Base-by-base conservation (phyloP, 495 filamentous ascomycete genomes). In the Apiosordaria backusii region DNA sequence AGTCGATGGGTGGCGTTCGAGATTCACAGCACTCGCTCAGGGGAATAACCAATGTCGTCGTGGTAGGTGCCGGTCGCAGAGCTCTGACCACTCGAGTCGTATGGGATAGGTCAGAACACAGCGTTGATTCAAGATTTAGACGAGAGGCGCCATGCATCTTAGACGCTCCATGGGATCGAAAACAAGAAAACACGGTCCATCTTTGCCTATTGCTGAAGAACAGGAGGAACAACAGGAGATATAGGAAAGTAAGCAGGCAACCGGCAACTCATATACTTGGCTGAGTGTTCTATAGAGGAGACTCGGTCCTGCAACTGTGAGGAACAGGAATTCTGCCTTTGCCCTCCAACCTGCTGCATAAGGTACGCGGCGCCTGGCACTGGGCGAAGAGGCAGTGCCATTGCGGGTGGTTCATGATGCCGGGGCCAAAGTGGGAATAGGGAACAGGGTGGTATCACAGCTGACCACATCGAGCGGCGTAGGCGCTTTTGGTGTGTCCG, bases 401-500 rank as follows among this genome's bases (percentile, higher is more conserved):
- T 45, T 61, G 59, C 27, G 59, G 26, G 18, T 61, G 59, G 59
- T 61, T 26, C 59, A 61, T 29, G 59, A 29, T 45, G 19, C 59
- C 27, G 59, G 59, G 59, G 59, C 25, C 27, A 45, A 40, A 23
- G 24, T 61, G 15, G 59, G 27, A 40, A 21, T 40, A 45, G 59
- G 18, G 27, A 61, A 45, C 16, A 29, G 59, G 59, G 59, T 61
- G 59, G 59, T 40, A 61, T 7, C 59, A 61, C 26, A 61, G 59
- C 59, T 61, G 59, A 61, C 59, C 59, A 61, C 59, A 45, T 45
- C 27, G n/a, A 29, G 59, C 59, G 59, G 59, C 59, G 59, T 29
- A 61, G 59, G 45, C 21, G 9, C 25, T 16, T 24, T 55, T 21
- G 53, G 35, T 45, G 35, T 45, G 35, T 45, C 22, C 53, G 19